phyloP scores from a whole-genome alignment of 2,329 filamentous ascomycete genomes.

The Ilyonectria destructans region DNA sequence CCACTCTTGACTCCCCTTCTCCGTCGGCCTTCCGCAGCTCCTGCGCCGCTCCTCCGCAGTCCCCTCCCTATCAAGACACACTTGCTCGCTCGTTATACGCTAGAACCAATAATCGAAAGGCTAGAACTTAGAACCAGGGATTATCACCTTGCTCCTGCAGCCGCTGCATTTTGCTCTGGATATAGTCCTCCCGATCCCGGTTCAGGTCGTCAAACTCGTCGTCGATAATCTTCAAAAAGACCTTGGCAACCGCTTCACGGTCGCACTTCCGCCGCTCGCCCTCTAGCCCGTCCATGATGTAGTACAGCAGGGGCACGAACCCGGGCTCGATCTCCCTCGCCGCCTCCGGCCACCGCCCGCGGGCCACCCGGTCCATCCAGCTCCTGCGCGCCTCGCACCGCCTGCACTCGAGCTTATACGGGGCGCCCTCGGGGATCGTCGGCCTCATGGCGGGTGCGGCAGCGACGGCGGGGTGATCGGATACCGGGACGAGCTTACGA shows the following conservation, averaged over 20 bases:
- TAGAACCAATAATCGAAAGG: conserved; percentile 1
- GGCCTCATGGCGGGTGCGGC: background rate
- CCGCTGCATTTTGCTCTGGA: background rate
- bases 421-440: conserved; percentile 15
- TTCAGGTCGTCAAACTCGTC: conserved; percentile 30
- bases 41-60: no score
- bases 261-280: accelerated
- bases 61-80: no score
- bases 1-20: no score
- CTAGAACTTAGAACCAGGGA: conserved; percentile 19
- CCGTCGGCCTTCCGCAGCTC: no score
- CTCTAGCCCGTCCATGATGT: conserved; percentile 30
- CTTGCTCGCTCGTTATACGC: background rate
- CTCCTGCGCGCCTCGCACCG: conserved; percentile 29
- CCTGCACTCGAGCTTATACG: conserved; percentile 19
- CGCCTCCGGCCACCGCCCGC: conserved; percentile 27
- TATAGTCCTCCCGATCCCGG: conserved; percentile 5
- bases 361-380: conserved; percentile 21
- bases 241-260: background rate
- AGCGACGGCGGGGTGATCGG: background rate
- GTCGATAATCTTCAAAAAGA: conserved; percentile 25
- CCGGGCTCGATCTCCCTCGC: conserved; percentile 29
- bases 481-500: background rate
- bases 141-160: background rate
- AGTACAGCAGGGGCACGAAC: conserved; percentile 39